Percentiles rank a stretch among this genome's conserved stretches.
Conservation (phyloP, 176 grass and related monocot species). For the Eragrostis nindensis region DNA sequence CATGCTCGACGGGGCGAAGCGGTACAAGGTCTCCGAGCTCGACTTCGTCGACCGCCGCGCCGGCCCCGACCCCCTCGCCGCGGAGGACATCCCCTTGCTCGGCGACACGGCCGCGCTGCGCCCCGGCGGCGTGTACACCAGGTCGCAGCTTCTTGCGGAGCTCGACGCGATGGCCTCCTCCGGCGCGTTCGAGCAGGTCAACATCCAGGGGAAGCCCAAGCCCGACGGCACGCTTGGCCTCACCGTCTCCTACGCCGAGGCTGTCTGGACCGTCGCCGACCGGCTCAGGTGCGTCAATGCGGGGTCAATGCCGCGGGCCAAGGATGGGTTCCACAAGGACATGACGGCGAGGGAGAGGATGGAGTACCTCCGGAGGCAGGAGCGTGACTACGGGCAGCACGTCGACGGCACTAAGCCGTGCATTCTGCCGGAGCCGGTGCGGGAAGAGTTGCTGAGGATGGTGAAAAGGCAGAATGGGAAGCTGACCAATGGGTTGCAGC, state of each 20-base stretch:
- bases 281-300: constrained; percentile 89
- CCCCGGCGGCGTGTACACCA: constrained; percentile 88
- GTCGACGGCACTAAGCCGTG: constrained; percentile 65
- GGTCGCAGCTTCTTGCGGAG: constrained; percentile 80
- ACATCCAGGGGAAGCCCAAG: constrained; percentile 84
- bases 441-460: constrained; percentile 72
- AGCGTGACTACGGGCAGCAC: constrained; percentile 77
- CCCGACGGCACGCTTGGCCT: constrained; percentile 78
- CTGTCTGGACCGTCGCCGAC: constrained; percentile 74
- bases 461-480: constrained; percentile 63
- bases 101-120: constrained; percentile 82
- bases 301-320: constrained; percentile 66
- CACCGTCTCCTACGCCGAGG: constrained; percentile 75
- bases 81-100: constrained; percentile 74
- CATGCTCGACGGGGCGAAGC: constrained; percentile 79
- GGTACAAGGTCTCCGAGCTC: constrained; percentile 88
- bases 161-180: constrained; percentile 81
- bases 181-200: constrained; percentile 88
- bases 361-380: constrained; percentile 81
- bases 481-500: constrained; percentile 77
- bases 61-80: neutral
- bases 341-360: constrained; percentile 96
- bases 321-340: constrained; percentile 77
- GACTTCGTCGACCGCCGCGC: constrained; percentile 61
- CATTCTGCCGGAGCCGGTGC: constrained; percentile 60